Evolutionary conservation across 2,329 filamentous ascomycete species (phyloP).

Genomic region (Cordyceps farinosa): DNA sequence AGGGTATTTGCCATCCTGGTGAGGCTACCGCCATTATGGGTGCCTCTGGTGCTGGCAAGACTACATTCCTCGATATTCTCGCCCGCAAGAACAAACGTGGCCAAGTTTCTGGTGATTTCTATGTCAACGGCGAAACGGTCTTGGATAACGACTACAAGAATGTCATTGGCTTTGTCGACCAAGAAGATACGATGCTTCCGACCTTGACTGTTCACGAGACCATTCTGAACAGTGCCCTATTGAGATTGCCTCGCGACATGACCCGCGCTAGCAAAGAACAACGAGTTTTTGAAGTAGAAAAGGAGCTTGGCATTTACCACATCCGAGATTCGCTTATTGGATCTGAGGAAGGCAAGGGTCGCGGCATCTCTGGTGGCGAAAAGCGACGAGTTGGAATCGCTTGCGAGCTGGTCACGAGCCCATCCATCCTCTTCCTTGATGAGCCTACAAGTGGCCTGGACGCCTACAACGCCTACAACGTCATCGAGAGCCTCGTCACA

Average conservation of each 20-base stretch:
- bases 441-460: slow-evolving; percentile 96
- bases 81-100: slow-evolving; percentile 97
- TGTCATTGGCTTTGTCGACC: slow-evolving; percentile 94
- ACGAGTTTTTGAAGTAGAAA: slow-evolving; percentile 87
- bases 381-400: slow-evolving; percentile 95
- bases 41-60: slow-evolving; percentile 95
- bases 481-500: slow-evolving; percentile 91
- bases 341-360: slow-evolving; percentile 88
- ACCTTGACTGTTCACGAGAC: slow-evolving; percentile 97
- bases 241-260: slow-evolving; percentile 93
- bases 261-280: slow-evolving; percentile 82
- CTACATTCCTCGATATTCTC: slow-evolving; percentile 92
- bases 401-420: slow-evolving; percentile 94
- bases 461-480: slow-evolving; percentile 96
- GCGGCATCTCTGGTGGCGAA: slow-evolving; percentile 95
- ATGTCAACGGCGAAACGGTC: slow-evolving; percentile 89
- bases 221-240: slow-evolving; percentile 86
- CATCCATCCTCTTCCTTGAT: slow-evolving; percentile 94
- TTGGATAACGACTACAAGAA: slow-evolving; percentile 80
- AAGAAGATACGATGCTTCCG: slow-evolving; percentile 94
- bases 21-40: slow-evolving; percentile 98
- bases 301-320: slow-evolving; percentile 88
- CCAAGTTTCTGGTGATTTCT: slow-evolving; percentile 72
- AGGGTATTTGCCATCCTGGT: slow-evolving; percentile 87
- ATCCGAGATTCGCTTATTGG: slow-evolving; percentile 95